A percentile compares a stretch with the other conserved stretches of the same genome.
Evolutionary conservation across 768 basidiomycete species (phyloP).

Genomic region (Leucocoprinus birnbaumii): DNA sequence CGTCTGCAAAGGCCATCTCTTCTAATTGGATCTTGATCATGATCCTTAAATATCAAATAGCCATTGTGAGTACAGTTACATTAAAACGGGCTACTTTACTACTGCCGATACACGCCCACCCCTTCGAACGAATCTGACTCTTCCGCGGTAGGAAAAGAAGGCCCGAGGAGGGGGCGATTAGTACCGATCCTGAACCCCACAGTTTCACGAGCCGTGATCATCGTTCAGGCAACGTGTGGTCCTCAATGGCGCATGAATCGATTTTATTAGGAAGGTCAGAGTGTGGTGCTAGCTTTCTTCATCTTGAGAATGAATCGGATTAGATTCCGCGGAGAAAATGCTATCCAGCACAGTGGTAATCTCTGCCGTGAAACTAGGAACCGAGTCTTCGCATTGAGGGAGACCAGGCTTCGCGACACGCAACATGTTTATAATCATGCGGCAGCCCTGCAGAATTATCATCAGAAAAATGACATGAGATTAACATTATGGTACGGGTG

Average conservation of each 20-base stretch:
- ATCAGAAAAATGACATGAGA: background rate
- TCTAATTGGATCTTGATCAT: background rate
- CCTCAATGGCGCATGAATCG: background rate
- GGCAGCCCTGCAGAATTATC: conserved; percentile 11
- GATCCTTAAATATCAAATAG: background rate
- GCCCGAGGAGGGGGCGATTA: background rate
- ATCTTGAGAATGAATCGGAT: background rate
- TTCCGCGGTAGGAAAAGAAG: too few relatives aligned
- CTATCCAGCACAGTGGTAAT: background rate
- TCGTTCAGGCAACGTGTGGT: background rate
- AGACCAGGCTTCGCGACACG: conserved; percentile 6
- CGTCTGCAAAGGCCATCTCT: background rate
- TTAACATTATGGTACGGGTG: background rate
- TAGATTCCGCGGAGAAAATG: background rate
- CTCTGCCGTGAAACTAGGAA: background rate
- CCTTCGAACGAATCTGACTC: background rate
- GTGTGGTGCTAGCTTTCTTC: background rate
- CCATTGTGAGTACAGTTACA: background rate
- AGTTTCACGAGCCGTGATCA: background rate
- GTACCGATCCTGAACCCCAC: too few relatives aligned
- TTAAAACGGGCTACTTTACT: background rate
- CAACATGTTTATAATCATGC: conserved; percentile 15
- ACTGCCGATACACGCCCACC: background rate
- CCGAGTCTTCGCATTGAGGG: background rate
- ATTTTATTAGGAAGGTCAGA: background rate